Evolutionary conservation across 2,329 filamentous ascomycete genomes (phyloP), one percentile per base, ranked within the genome.

Genomic region (Tolypocladium amazonense): DNA sequence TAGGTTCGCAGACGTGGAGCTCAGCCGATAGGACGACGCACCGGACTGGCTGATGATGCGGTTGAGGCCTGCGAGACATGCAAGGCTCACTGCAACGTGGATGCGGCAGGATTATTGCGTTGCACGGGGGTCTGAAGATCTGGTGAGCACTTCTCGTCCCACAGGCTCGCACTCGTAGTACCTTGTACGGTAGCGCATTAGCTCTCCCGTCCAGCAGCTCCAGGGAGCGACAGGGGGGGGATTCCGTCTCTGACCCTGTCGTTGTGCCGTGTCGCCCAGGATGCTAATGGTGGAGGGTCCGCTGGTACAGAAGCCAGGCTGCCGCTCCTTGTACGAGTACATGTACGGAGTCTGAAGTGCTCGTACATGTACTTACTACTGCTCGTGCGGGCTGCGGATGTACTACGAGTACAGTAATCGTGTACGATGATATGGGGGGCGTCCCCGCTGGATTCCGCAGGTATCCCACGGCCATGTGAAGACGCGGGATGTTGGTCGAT

Each of bases 161-260:
- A 25, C 43, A 47, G n/a, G 4, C 15, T 6, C 41, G 41, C 23
- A 20, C 39, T 4, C 20, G 38, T 30, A 23, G 41, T 56, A 41
- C 55, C 53, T 56, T 35, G 47, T 59, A n/a, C 20, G 39, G 47
- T 52, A 39, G 53, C 62, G 63, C 63, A 61, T 66, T 65, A 64
- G 64, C 63, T 61, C 60, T 65, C 62, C 63, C 61, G 62, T 59
- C 59, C 55, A 60, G 58, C 58, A 60, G 50, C 45, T 41, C 3
- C 27, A 35, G 4, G 30, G 15, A 20, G 47, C 30, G 27, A 35
- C 50, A 53, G 9, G 50, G 50, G 27, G 50, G 30, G 3, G 27
- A 18, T 53, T 53, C 50, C 18, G 50, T 53, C 30, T 35, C 50
- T n/a, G 30, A 35, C 50, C 50, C 50, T 53, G 50, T 53, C 50